Percentiles rank a stretch among this genome's conserved stretches.
Evolutionary conservation across 2,329 filamentous ascomycete genomes (phyloP).

Genomic region (Colletotrichum zoysiae): DNA sequence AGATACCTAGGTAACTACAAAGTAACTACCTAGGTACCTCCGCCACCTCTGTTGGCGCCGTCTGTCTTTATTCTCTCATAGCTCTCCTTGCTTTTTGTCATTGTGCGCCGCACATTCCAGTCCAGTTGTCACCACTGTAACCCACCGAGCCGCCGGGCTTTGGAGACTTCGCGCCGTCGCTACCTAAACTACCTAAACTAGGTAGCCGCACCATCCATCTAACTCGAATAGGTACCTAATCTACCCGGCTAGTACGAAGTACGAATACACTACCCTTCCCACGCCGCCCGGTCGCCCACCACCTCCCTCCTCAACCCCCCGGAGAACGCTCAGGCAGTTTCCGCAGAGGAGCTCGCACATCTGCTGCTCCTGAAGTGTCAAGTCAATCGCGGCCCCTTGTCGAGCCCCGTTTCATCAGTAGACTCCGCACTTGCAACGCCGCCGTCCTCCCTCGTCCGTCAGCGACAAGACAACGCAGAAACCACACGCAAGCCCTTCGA

Average conservation of each 20-base stretch:
- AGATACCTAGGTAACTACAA: no score
- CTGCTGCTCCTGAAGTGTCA: constrained; percentile 46
- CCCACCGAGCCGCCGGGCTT: constrained; percentile 15
- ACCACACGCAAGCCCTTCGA: constrained; percentile 32
- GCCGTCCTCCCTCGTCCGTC: constrained; percentile 27
- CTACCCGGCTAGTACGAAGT: no score
- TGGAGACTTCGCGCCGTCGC: constrained; percentile 1
- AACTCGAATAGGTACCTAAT: no score
- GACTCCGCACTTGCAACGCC: constrained; percentile 39
- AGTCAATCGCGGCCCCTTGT: constrained; percentile 42
- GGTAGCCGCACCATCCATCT: no score
- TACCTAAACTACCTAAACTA: not conserved
- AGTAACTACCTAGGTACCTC: no score
- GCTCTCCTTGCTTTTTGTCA: constrained; percentile 2
- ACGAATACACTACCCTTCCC: no score
- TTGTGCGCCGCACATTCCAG: constrained; percentile 26
- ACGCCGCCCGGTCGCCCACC: no score
- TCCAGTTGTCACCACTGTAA: constrained; percentile 21
- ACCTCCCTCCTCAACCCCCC: not conserved
- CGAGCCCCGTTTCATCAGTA: constrained; percentile 43
- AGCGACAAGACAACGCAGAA: constrained; percentile 19
- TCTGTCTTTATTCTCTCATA: constrained; percentile 3
- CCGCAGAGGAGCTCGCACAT: constrained; percentile 31
- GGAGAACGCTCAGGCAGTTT: constrained; percentile 40
- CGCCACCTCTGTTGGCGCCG: not conserved